phyloP scores from a whole-genome alignment of 2,329 filamentous ascomycete genomes.

The Beauveria medogensis region DNA sequence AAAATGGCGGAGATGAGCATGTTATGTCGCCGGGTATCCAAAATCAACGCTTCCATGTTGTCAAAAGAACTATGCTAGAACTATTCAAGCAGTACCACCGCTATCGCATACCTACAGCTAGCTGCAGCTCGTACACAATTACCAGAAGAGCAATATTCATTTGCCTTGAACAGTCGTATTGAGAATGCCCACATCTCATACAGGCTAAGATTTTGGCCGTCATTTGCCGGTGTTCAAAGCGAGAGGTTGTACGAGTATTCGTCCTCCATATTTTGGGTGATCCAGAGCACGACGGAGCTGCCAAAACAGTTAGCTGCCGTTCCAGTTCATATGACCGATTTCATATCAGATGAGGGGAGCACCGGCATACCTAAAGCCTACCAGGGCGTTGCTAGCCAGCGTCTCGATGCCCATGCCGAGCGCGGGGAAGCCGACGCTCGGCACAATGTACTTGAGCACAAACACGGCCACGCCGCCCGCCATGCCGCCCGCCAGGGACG shows the following conservation, averaged over 20 bases:
- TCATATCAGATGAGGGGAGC: neutral
- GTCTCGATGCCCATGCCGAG: conserved; percentile 59
- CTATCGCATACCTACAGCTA: neutral
- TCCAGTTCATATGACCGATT: neutral
- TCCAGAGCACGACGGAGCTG: conserved; percentile 57
- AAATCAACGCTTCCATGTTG: conserved; percentile 11
- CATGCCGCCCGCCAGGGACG: conserved; percentile 57
- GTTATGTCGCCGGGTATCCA: neutral
- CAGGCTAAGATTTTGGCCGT: neutral
- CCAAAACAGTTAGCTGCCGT: neutral
- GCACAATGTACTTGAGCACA: conserved; percentile 56
- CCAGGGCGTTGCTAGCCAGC: conserved; percentile 55
- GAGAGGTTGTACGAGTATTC: conserved; percentile 62
- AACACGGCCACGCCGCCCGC: conserved; percentile 61
- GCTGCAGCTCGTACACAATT: neutral
- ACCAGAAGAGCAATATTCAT: neutral
- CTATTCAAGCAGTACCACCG: conserved; percentile 3
- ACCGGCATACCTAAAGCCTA: conserved; percentile 47
- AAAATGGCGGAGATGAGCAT: neutral
- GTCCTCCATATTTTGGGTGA: conserved; percentile 66
- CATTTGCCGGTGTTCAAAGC: conserved; percentile 31
- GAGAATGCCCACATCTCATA: neutral
- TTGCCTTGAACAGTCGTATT: neutral
- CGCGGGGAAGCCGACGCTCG: conserved; percentile 49
- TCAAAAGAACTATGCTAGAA: conserved; percentile 10